Evolutionary conservation across 139 green algal genomes (phyloP).

Genomic region (Chlorella sp.): DNA sequence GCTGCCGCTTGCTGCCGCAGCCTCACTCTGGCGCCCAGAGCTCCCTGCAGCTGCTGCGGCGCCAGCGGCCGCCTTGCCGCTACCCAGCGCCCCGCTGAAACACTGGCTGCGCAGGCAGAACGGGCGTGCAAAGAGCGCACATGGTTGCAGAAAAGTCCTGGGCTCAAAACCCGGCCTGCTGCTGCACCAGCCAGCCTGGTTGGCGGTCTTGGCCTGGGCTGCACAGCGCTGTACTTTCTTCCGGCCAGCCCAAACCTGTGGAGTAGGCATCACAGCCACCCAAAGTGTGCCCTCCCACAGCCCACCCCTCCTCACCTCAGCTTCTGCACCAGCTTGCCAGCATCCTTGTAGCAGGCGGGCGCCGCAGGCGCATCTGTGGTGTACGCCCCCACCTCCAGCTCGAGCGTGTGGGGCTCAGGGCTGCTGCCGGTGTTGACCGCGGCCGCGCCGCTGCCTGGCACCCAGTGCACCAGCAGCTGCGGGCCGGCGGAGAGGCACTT

Average conservation of each 20-base stretch:
- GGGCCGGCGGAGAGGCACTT: constrained; percentile 35
- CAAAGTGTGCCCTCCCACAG: too few species aligned
- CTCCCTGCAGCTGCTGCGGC: not conserved
- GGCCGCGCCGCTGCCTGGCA: not conserved
- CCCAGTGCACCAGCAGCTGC: constrained; percentile 56
- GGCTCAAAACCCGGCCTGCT: too few species aligned
- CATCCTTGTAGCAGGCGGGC: constrained; percentile 42
- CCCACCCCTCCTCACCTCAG: constrained; percentile 23
- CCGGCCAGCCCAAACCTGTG: too few species aligned
- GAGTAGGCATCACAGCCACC: too few species aligned
- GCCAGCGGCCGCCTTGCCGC: not conserved
- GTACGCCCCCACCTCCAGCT: constrained; percentile 43
- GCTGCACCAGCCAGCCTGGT: too few species aligned
- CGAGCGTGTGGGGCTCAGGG: constrained; percentile 26
- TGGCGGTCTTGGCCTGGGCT: too few species aligned
- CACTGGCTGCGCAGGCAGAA: not conserved
- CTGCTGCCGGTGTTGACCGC: not conserved
- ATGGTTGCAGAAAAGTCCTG: too few species aligned
- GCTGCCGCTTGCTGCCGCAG: not conserved
- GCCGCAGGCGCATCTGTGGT: constrained; percentile 16
- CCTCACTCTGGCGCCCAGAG: not conserved
- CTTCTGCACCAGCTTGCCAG: constrained; percentile 41
- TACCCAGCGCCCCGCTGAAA: not conserved
- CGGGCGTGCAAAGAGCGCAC: too few species aligned
- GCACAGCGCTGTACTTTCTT: too few species aligned